phyloP scores from a whole-genome alignment of 179 eudicot genomes.

The Corrigiola litoralis region DNA sequence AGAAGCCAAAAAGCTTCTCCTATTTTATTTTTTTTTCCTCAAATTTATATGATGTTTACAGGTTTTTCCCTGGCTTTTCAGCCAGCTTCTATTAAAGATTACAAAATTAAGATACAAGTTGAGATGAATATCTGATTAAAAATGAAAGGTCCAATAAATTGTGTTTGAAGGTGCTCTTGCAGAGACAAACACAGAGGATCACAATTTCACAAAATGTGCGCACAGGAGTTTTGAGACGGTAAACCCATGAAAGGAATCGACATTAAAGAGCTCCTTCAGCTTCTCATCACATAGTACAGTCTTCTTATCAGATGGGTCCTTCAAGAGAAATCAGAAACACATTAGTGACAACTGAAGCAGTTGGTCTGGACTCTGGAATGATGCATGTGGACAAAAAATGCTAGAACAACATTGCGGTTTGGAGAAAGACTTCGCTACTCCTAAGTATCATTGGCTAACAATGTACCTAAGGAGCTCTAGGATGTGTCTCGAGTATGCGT shows the following conservation, averaged over 20 bases:
- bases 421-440: too few relatives aligned
- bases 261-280: conserved; percentile 84
- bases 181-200: background rate
- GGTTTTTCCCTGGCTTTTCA: too few relatives aligned
- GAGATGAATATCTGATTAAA: background rate
- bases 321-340: conserved; percentile 25
- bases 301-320: conserved; percentile 84
- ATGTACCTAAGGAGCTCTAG: too few relatives aligned
- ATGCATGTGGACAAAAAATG: too few relatives aligned
- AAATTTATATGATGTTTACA: too few relatives aligned
- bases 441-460: too few relatives aligned
- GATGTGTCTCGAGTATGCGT: too few relatives aligned
- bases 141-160: background rate
- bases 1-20: too few relatives aligned
- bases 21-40: too few relatives aligned
- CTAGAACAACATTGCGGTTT: too few relatives aligned
- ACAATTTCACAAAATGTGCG: conserved; percentile 54
- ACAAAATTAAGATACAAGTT: background rate
- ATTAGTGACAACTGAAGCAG: background rate
- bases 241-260: conserved; percentile 73
- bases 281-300: conserved; percentile 83
- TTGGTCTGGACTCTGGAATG: background rate
- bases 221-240: conserved; percentile 60
- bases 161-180: background rate
- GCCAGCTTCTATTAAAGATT: too few relatives aligned